Evolutionary conservation across 768 basidiomycete genomes (phyloP).

Genomic region (Pholiota molesta): DNA sequence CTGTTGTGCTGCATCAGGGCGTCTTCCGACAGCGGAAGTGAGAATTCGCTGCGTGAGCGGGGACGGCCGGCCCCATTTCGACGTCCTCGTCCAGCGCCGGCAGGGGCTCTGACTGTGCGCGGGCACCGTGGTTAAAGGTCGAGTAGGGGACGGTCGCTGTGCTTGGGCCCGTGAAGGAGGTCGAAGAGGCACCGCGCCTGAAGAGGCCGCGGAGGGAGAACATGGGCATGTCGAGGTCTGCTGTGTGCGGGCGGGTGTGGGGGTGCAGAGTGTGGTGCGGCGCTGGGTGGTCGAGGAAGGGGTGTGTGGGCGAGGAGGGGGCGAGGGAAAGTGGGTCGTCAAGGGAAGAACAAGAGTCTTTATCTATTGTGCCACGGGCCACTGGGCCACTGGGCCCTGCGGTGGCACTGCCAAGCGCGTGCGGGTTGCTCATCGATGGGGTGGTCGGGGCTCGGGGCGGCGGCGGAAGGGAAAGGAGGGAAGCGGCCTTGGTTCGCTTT

Average conservation of each 20-base stretch:
- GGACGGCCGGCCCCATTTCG: background rate
- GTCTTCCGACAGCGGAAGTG: background rate
- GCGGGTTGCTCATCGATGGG: background rate
- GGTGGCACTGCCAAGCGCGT: background rate
- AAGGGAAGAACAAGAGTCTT: background rate
- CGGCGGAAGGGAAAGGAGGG: background rate
- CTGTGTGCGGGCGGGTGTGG: background rate
- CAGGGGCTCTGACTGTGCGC: slow-evolving; percentile 1
- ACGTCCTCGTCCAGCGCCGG: background rate
- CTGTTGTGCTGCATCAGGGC: background rate
- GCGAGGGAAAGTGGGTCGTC: background rate
- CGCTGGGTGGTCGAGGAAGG: background rate
- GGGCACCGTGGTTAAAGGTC: background rate
- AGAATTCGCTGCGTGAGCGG: background rate
- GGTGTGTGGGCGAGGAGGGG: background rate
- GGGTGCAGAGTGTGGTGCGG: background rate
- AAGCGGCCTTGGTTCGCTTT: background rate
- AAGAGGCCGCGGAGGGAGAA: background rate
- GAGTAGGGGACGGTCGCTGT: background rate
- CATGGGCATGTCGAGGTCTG: background rate
- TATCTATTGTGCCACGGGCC: background rate
- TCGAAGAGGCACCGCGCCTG: background rate
- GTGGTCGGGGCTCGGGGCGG: background rate
- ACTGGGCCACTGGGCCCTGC: background rate
- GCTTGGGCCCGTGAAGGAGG: background rate